Evolutionary conservation across 257 asterid species (phyloP).

Genomic region (Galeopsis tetrahit): DNA sequence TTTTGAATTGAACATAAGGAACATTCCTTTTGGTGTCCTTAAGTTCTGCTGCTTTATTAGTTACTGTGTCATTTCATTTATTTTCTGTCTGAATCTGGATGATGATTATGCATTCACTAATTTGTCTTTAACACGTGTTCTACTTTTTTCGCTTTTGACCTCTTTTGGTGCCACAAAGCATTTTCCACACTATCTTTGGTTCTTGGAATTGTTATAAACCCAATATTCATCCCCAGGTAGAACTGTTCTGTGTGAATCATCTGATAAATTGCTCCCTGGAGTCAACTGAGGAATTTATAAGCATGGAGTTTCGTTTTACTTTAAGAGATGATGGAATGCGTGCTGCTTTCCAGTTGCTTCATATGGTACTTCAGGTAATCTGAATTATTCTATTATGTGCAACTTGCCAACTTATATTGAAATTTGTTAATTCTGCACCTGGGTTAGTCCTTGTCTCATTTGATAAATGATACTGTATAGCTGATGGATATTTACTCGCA

Average conservation of each 20-base stretch:
- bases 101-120: constrained; percentile 11
- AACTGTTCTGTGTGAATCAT: constrained; percentile 96
- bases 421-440: constrained; percentile 15
- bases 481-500: constrained; percentile 10
- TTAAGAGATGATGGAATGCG: constrained; percentile 95
- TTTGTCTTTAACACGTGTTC: constrained; percentile 8
- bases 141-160: constrained; percentile 17
- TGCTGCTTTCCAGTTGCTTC: constrained; percentile 99
- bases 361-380: constrained; percentile 98
- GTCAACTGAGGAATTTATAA: constrained; percentile 97
- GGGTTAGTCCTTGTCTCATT: constrained; percentile 19
- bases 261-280: constrained; percentile 97
- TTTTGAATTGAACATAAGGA: constrained; percentile 5
- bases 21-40: background rate
- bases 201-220: constrained; percentile 22
- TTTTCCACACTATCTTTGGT: constrained; percentile 9
- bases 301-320: constrained; percentile 98
- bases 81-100: background rate
- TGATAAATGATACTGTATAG: constrained; percentile 6
- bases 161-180: background rate
- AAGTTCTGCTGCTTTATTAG: constrained; percentile 20
- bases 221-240: constrained; percentile 71
- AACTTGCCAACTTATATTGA: constrained; percentile 12
- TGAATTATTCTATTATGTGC: constrained; percentile 24
- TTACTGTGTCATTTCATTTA: constrained; percentile 17